Evolutionary conservation across 208 protist genomes (phyloP).

Genomic region (Strigomonas culicis): DNA sequence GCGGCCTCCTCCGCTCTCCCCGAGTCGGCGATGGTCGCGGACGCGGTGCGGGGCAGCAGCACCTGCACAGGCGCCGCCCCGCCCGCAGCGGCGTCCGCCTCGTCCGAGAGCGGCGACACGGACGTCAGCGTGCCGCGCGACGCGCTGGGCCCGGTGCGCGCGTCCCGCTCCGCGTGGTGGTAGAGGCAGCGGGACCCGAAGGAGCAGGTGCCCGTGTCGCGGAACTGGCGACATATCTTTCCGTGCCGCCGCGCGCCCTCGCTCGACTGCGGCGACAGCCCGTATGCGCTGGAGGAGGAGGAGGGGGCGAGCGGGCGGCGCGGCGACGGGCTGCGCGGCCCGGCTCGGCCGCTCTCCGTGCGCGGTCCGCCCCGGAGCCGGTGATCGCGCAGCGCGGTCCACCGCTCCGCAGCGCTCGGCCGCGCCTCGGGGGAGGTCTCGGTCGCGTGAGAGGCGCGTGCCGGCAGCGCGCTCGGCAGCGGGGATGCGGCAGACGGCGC

Average conservation of each 20-base stretch:
- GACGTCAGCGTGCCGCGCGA: no score
- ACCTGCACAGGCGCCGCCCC: no score
- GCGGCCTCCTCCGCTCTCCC: no score
- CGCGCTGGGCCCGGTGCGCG: no score
- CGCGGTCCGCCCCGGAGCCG: background rate
- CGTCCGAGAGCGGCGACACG: no score
- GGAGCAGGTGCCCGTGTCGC: slow-evolving; percentile 43
- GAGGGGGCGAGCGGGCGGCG: background rate
- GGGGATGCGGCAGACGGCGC: no score
- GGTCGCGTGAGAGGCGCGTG: no score
- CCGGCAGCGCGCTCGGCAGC: no score
- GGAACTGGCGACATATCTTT: slow-evolving; percentile 76
- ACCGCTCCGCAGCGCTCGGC: no score
- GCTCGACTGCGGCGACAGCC: background rate
- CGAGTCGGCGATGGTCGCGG: no score
- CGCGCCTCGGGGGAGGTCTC: background rate
- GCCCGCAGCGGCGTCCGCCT: no score
- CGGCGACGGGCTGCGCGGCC: slow-evolving; percentile 7
- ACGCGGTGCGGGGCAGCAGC: no score
- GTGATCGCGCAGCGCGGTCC: background rate
- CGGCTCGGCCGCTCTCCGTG: background rate
- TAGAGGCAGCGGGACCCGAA: slow-evolving; percentile 80
- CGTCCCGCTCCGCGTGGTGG: slow-evolving; percentile 44
- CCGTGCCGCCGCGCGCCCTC: background rate
- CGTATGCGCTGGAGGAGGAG: background rate